These are phyloP conservation scores for Acanthamoeba divionensis DNA, from an alignment of 208 protist species.

Conservation along the genomic window DNA sequence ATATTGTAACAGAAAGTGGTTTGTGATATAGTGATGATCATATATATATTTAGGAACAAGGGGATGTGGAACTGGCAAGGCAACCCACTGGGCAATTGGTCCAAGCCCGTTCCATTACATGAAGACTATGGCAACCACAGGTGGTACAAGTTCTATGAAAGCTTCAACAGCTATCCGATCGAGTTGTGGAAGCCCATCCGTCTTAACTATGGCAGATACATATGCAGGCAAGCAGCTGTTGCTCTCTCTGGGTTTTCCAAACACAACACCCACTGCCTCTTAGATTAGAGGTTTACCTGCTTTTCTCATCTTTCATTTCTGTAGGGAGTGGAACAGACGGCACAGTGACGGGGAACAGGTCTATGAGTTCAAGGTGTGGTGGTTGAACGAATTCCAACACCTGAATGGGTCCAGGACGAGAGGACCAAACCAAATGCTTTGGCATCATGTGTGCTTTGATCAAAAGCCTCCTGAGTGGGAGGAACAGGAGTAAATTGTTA, in stretches of 20 bases:
- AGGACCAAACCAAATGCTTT: neutral
- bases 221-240: neutral
- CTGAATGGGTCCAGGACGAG: neutral
- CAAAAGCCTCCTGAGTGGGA: too few species aligned
- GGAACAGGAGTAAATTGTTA: too few species aligned
- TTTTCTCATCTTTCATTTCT: neutral
- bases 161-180: neutral
- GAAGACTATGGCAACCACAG: neutral
- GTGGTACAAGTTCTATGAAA: slow-evolving; percentile 54
- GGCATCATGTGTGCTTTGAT: slow-evolving; percentile 24
- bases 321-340: slow-evolving; percentile 18
- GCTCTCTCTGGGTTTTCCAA: neutral
- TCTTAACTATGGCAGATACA: slow-evolving; percentile 6
- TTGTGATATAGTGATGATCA: neutral
- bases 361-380: slow-evolving; percentile 44
- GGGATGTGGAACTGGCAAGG: neutral
- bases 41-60: neutral
- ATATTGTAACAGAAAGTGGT: neutral
- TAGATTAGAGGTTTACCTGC: neutral
- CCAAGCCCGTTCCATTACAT: neutral
- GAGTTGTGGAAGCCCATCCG: neutral
- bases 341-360: neutral
- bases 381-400: neutral
- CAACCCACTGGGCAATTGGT: neutral
- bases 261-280: too few species aligned